Percentiles rank a stretch among this genome's conserved stretches.
Evolutionary conservation across 2,329 filamentous ascomycete species (phyloP).

Genomic region (Aureobasidium leucospermi): DNA sequence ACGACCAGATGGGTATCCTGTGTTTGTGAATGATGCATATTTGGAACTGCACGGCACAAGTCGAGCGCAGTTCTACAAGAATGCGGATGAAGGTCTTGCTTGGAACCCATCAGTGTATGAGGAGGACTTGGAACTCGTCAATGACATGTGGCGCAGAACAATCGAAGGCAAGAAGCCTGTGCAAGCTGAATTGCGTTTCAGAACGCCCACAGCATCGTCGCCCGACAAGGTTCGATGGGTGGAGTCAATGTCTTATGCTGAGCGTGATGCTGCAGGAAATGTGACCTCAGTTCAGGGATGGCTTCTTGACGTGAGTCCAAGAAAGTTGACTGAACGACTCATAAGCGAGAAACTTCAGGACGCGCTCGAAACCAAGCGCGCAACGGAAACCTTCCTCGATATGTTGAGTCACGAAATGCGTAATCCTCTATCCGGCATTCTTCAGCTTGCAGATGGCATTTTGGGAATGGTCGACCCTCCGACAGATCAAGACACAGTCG

Average conservation of each 20-base stretch:
- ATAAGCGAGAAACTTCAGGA: constrained; percentile 25
- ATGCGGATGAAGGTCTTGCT: constrained; percentile 19
- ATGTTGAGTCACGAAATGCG: constrained; percentile 35
- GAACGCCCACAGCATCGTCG: neutral
- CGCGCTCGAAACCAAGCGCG: constrained; percentile 30
- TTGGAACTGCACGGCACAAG: constrained; percentile 27
- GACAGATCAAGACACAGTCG: neutral
- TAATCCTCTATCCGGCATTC: constrained; percentile 34
- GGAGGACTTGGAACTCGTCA: neutral
- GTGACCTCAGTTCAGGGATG: neutral
- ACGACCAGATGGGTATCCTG: constrained; percentile 24
- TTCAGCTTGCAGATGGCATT: constrained; percentile 37
- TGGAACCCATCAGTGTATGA: neutral
- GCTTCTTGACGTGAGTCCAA: neutral
- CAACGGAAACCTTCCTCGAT: constrained; percentile 27
- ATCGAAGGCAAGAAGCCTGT: neutral
- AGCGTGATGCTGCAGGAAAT: neutral
- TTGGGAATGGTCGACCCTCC: constrained; percentile 22
- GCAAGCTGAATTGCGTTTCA: neutral
- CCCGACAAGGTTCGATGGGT: neutral
- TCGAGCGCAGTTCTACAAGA: constrained; percentile 16
- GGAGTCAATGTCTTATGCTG: neutral
- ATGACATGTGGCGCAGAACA: neutral
- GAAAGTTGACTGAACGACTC: constrained; percentile 5
- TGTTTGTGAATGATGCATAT: constrained; percentile 36